Evolutionary conservation across 2,329 filamentous ascomycete species (phyloP).

Genomic region (Xylariaceae sp.): DNA sequence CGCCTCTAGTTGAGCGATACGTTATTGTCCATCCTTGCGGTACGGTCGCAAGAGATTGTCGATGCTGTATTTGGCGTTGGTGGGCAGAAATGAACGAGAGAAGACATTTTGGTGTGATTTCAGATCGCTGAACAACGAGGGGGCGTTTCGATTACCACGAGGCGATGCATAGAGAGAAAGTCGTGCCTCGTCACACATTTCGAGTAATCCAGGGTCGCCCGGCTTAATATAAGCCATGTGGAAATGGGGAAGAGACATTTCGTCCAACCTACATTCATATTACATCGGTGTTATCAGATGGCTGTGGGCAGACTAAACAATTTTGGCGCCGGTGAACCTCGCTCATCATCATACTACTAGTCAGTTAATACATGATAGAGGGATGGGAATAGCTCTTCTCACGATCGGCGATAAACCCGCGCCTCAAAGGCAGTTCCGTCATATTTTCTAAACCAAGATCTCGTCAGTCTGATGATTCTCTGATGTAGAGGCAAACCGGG

Average conservation of each 20-base stretch:
- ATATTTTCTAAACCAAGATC: too few species aligned
- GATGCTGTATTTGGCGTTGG: constrained; percentile 25
- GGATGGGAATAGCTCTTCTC: too few species aligned
- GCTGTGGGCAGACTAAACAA: too few species aligned
- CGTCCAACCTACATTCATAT: not conserved
- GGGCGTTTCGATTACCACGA: not conserved
- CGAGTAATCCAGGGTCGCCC: not conserved
- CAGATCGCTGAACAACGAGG: not conserved
- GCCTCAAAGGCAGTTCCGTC: too few species aligned
- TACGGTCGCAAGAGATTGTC: constrained; percentile 29
- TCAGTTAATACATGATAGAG: too few species aligned
- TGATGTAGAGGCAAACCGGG: too few species aligned
- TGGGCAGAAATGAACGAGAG: constrained; percentile 5
- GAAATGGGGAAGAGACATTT: not conserved
- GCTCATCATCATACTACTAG: too few species aligned
- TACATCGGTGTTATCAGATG: too few species aligned
- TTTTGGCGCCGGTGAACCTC: too few species aligned
- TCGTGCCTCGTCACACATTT: not conserved
- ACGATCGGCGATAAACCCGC: too few species aligned
- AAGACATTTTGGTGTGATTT: not conserved
- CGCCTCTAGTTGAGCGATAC: constrained; percentile 28
- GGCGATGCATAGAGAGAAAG: constrained; percentile 9
- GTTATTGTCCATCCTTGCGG: constrained; percentile 26
- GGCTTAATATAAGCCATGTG: not conserved
- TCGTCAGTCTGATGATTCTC: too few species aligned